Percentiles rank a stretch among this genome's conserved stretches.
Evolutionary conservation across 139 green algal species (phyloP).

Genomic region (Chlorella sorokiniana): DNA sequence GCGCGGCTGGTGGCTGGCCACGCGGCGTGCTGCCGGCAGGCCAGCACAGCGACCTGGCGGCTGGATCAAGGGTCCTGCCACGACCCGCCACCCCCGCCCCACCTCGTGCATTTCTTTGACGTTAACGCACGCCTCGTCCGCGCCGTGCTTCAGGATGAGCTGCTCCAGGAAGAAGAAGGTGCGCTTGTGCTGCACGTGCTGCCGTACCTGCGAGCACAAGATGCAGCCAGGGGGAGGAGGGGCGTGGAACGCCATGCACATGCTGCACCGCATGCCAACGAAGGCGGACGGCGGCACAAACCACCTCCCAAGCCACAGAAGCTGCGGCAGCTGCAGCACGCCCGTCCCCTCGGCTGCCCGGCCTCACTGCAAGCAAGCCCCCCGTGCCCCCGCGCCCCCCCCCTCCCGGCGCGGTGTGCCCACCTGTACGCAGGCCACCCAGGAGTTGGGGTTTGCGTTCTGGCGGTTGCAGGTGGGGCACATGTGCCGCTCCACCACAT

Average conservation of each 20-base stretch:
- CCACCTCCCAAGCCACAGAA: neutral
- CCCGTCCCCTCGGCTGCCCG: neutral
- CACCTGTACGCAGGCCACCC: constrained; percentile 89
- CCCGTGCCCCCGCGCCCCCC: neutral
- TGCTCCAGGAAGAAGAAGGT: constrained; percentile 99
- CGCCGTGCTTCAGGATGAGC: constrained; percentile 95
- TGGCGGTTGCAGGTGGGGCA: constrained; percentile 88
- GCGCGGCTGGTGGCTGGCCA: neutral
- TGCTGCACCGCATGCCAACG: neutral
- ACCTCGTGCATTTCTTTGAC: constrained; percentile 85
- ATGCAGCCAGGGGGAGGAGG: neutral
- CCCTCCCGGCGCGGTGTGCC: constrained; percentile 73
- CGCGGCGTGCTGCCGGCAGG: neutral
- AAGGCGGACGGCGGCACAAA: too few relatives aligned
- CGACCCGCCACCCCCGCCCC: neutral
- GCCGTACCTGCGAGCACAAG: constrained; percentile 80
- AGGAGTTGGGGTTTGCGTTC: constrained; percentile 94
- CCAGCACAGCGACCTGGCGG: constrained; percentile 2
- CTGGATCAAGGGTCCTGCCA: too few relatives aligned
- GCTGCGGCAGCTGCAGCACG: neutral
- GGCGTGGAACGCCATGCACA: neutral
- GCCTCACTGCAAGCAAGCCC: neutral
- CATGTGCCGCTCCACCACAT: constrained; percentile 94
- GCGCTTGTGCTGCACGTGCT: constrained; percentile 97
- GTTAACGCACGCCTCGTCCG: constrained; percentile 75